Percentiles rank a stretch among this genome's conserved stretches.
These are phyloP conservation scores for Plasmodium chabaudi DNA, from an alignment of 169 alveolate genomes.

Conservation along the genomic window DNA sequence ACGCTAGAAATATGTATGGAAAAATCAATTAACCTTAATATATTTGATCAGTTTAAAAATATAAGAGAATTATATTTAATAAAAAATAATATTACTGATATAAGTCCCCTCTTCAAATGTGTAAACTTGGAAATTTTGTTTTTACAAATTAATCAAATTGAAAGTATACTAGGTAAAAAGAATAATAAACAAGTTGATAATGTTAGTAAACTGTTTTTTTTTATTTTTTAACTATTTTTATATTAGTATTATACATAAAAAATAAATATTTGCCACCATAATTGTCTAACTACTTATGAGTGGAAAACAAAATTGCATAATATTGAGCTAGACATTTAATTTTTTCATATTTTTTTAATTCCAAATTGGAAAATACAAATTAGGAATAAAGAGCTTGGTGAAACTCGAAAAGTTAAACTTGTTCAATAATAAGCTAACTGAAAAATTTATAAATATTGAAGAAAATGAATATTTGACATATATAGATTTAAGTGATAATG, in stretches of 20 bases:
- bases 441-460: conserved; percentile 30
- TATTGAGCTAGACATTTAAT: not conserved
- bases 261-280: not conserved
- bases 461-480: conserved; percentile 28
- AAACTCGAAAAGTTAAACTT: conserved; percentile 53
- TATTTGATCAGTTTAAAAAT: conserved; percentile 34
- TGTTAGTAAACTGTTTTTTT: too few species aligned
- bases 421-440: conserved; percentile 50
- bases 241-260: not conserved
- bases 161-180: conserved; percentile 47
- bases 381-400: conserved; percentile 46
- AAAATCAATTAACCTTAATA: conserved; percentile 40
- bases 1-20: conserved; percentile 63
- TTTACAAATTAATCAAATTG: conserved; percentile 48
- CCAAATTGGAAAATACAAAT: not conserved
- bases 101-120: conserved; percentile 57
- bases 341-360: not conserved
- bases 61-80: conserved; percentile 47
- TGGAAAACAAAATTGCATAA: too few species aligned
- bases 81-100: conserved; percentile 62
- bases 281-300: not conserved
- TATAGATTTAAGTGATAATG: conserved; percentile 67
- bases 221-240: too few species aligned
- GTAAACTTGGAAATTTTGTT: conserved; percentile 24
- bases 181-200: not conserved